phyloP scores from a whole-genome alignment of 2,329 filamentous ascomycete species.

The Penicillium sp. region DNA sequence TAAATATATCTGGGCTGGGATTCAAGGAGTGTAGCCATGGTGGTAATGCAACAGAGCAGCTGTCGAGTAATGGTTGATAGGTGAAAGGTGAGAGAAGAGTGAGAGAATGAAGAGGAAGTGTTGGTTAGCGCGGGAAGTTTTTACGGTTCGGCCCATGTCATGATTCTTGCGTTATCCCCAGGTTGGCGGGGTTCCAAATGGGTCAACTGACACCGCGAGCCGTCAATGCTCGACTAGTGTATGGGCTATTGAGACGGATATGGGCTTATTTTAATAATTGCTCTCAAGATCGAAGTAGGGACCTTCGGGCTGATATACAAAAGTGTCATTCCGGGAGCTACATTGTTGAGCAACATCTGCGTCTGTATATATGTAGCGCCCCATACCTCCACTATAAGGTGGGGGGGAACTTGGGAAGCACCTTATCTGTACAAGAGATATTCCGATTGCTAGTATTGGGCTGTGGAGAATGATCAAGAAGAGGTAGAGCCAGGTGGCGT shows the following conservation, averaged over 20 bases:
- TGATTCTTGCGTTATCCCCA: slow-evolving; percentile 18
- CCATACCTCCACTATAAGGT: too few relatives aligned
- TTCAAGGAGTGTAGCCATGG: slow-evolving; percentile 22
- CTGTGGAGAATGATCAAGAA: neutral
- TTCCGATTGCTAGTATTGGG: neutral
- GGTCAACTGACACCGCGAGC: slow-evolving; percentile 8
- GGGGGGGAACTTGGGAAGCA: too few relatives aligned
- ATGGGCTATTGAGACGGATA: neutral
- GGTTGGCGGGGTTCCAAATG: slow-evolving; percentile 22
- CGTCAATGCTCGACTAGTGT: neutral
- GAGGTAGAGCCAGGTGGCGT: neutral
- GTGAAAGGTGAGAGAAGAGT: neutral
- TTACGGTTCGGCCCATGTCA: slow-evolving; percentile 12
- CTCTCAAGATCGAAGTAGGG: neutral
- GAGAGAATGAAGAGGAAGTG: neutral
- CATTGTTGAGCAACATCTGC: neutral
- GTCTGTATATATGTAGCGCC: neutral
- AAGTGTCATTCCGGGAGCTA: neutral
- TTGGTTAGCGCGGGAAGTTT: neutral
- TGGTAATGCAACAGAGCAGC: slow-evolving; percentile 5
- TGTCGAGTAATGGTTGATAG: neutral
- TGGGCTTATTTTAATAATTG: neutral
- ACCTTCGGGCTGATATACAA: too few relatives aligned
- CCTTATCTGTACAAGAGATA: too few relatives aligned
- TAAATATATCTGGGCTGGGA: slow-evolving; percentile 44